Base-by-base conservation (phyloP, 371 early-diverging fungal genomes). In the Lichtheimia hyalospora region DNA sequence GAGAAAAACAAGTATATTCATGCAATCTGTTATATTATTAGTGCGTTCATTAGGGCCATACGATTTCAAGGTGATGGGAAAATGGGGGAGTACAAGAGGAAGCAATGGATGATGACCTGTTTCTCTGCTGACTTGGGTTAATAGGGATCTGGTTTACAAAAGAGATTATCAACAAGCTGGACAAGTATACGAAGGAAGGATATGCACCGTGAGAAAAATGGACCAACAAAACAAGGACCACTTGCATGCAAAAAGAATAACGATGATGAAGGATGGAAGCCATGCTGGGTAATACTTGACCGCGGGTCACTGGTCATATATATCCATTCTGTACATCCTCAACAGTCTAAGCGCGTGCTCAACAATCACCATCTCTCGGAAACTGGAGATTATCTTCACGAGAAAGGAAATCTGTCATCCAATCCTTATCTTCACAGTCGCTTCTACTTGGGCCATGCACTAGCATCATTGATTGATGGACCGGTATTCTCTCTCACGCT, bases 221-320 rank as follows among this genome's bases (percentile, higher is more conserved):
- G 68, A 20, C 68, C 68, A 41, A 59, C 63, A 41, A 60, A 64
- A 52, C 60, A 68, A 54, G 68, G 68, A 16, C 63, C 68, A 14
- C 42, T 63, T 13, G 55, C 68, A 20, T 53, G 60, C 34, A 55
- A 63, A 52, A 49, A n/a, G 41, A 44, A 51, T 25, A 8, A 28
- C 8, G 18, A 56, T 42, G 41, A 24, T n/a, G 61, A 60, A 12
- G 54, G 52, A 16, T 68, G 68, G 68, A 57, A 60, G 40, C 52
- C 54, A 2, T 68, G 68, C 57, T 68, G 68, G 68, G 64, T 63
- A 44, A 63, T 68, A 42, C 57, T 68, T 16, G 57, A 62, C 49
- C 63, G 58, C 44, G 70, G 70, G n/a, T 63, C 53, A 28, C 60
- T 69, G 42, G 16, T 54, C 28, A 62, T 69, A 25, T 69, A 63